Evolutionary conservation across 768 basidiomycete species (phyloP).

Genomic region (Sarcodon sp.): DNA sequence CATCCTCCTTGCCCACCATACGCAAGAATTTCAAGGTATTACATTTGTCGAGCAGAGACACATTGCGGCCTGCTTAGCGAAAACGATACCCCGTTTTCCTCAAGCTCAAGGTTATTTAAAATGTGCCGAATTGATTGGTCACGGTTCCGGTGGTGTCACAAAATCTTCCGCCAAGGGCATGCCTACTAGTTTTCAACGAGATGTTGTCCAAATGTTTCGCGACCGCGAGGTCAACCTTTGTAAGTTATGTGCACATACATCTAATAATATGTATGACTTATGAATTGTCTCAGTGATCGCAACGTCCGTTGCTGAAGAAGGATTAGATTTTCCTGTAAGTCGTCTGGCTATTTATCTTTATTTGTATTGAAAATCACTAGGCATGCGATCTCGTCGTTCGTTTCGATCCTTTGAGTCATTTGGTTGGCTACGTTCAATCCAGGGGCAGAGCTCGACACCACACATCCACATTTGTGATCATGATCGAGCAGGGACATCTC

Average conservation of each 20-base stretch:
- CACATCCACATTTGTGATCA: conserved; percentile 66
- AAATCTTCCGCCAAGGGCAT: conserved; percentile 31
- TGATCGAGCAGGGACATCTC: conserved; percentile 55
- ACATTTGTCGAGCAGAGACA: conserved; percentile 84
- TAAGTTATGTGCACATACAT: conserved; percentile 21
- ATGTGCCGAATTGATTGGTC: conserved; percentile 60
- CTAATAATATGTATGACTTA: background rate
- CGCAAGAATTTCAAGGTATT: conserved; percentile 60
- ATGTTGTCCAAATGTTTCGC: conserved; percentile 54
- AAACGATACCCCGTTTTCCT: conserved; percentile 46
- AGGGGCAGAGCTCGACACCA: conserved; percentile 75
- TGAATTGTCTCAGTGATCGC: conserved; percentile 43
- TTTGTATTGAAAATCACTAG: conserved; percentile 18
- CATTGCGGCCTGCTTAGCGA: conserved; percentile 57
- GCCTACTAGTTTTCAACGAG: conserved; percentile 37
- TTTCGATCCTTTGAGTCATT: conserved; percentile 70
- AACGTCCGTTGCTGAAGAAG: conserved; percentile 86
- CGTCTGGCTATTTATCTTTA: background rate
- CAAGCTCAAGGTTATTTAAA: conserved; percentile 42
- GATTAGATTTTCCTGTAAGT: conserved; percentile 75
- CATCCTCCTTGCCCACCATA: conserved; percentile 41
- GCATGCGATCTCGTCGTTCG: conserved; percentile 81
- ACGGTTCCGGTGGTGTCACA: conserved; percentile 30
- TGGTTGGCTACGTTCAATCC: conserved; percentile 84
- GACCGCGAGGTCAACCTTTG: conserved; percentile 53